Conservation (phyloP, 2,329 filamentous ascomycete species). For the Pestalotiopsis sp. region DNA sequence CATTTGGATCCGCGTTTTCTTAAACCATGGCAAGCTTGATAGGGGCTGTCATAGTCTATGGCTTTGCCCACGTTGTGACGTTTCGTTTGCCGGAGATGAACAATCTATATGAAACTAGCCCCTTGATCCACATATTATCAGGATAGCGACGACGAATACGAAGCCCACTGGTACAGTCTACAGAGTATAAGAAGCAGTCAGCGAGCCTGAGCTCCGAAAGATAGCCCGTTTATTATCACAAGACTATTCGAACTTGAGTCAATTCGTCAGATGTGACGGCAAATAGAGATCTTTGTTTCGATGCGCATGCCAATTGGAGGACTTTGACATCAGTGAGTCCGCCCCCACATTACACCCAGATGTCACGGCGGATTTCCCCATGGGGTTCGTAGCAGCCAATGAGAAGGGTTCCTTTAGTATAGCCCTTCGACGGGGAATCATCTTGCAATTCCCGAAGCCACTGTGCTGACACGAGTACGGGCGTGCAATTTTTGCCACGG, state of each 20-base stretch:
- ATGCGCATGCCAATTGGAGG: not conserved
- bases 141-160: not conserved
- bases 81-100: not conserved
- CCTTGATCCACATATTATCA: not conserved
- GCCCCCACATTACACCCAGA: not conserved
- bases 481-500: not conserved
- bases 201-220: not conserved
- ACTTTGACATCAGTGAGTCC: not conserved
- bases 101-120: not conserved
- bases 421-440: not conserved
- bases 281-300: not conserved
- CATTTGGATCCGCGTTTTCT: not conserved
- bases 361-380: not conserved
- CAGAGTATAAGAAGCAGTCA: not conserved
- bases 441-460: not conserved
- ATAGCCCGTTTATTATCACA: not conserved
- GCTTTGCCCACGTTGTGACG: not conserved
- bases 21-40: not conserved
- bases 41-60: not conserved
- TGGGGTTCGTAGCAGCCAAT: not conserved
- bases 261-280: not conserved
- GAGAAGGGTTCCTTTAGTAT: not conserved
- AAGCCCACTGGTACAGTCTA: not conserved
- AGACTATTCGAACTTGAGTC: not conserved
- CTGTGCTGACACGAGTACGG: not conserved